phyloP scores from a whole-genome alignment of 2,329 filamentous ascomycete species.

The Botrytis medusae region DNA sequence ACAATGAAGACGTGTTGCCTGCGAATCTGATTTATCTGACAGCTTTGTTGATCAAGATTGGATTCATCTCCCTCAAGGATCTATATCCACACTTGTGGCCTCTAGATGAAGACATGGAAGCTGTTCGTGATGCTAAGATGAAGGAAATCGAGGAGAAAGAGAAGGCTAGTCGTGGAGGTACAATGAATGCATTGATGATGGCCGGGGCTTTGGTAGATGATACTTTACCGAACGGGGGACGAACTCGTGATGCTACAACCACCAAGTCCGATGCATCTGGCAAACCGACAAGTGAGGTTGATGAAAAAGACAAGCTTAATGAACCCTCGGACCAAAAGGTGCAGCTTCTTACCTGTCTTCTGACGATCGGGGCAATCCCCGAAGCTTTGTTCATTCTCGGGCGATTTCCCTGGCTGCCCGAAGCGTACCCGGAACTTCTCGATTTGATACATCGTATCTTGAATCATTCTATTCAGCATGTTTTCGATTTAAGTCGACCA shows the following conservation, averaged over 20 bases:
- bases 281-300: conserved; percentile 47
- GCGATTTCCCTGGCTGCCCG: conserved; percentile 87
- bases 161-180: conserved; percentile 63
- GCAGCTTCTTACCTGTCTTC: conserved; percentile 75
- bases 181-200: conserved; percentile 80
- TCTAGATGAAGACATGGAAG: conserved; percentile 77
- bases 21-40: conserved; percentile 92
- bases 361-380: conserved; percentile 88
- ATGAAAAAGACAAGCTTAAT: conserved; percentile 55
- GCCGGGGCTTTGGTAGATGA: conserved; percentile 88
- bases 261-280: conserved; percentile 51
- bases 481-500: conserved; percentile 53
- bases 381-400: conserved; percentile 92
- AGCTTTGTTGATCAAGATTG: conserved; percentile 91
- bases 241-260: conserved; percentile 50
- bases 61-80: conserved; percentile 89
- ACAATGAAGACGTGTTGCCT: conserved; percentile 74
- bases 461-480: conserved; percentile 75
- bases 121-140: conserved; percentile 65
- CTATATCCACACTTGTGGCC: conserved; percentile 92
- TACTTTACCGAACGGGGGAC: conserved; percentile 52
- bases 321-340: conserved; percentile 88
- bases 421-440: conserved; percentile 78
- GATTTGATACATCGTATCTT: conserved; percentile 82
- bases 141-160: conserved; percentile 80